Conservation (phyloP, 2,329 filamentous ascomycete species). For the Calonectria hongkongensis region DNA sequence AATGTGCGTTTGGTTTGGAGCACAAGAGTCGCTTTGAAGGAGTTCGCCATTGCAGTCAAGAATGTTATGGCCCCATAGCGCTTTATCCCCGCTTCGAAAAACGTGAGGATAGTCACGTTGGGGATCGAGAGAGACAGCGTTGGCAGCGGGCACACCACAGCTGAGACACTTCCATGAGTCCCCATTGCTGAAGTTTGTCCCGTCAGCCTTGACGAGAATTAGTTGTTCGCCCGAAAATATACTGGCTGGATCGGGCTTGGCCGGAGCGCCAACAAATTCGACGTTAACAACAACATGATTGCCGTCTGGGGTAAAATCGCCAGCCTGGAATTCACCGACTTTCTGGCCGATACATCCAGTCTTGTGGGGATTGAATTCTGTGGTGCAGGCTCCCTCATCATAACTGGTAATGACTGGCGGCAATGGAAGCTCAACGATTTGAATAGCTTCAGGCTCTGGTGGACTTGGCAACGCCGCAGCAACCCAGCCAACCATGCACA, state of each 20-base stretch:
- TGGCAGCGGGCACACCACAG: conserved; percentile 62
- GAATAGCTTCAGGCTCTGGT: conserved; percentile 17
- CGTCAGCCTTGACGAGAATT: conserved; percentile 65
- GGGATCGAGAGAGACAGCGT: conserved; percentile 52
- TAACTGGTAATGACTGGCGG: background rate
- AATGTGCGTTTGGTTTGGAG: conserved; percentile 28
- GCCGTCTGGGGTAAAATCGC: conserved; percentile 64
- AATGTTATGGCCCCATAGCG: conserved; percentile 58
- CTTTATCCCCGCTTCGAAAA: conserved; percentile 62
- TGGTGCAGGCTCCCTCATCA: background rate
- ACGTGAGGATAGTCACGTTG: conserved; percentile 64
- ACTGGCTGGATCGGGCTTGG: conserved; percentile 61
- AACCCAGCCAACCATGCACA: background rate
- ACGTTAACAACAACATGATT: conserved; percentile 63
- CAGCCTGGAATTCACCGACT: conserved; percentile 19
- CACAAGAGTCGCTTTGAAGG: conserved; percentile 53
- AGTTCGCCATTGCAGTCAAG: conserved; percentile 61
- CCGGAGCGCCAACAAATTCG: conserved; percentile 65
- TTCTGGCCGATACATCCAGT: conserved; percentile 11
- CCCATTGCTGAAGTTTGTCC: conserved; percentile 63
- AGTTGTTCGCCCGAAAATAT: conserved; percentile 65
- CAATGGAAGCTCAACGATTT: conserved; percentile 14
- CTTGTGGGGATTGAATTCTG: background rate
- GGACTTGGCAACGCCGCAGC: background rate
- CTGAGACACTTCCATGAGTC: conserved; percentile 69